Evolutionary conservation across 1,284 basidiomycete genomes (phyloP).

Genomic region (Ganoderma sp.): DNA sequence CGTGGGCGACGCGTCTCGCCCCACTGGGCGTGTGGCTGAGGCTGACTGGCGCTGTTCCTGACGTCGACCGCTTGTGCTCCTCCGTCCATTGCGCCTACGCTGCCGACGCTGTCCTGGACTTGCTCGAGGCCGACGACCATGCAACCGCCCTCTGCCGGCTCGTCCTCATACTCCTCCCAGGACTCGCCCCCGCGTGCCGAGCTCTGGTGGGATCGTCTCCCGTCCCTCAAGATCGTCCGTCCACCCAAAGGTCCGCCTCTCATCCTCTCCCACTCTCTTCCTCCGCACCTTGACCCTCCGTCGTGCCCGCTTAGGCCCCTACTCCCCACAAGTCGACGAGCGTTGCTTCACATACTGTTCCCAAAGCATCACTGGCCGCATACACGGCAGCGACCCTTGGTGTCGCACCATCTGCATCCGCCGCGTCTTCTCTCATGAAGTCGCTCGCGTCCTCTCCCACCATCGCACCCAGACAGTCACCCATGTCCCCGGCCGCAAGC

Average conservation of each 20-base stretch:
- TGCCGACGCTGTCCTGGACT: not conserved
- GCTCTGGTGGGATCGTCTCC: constrained; percentile 36
- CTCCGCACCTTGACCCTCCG: constrained; percentile 51
- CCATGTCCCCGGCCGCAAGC: constrained; percentile 20
- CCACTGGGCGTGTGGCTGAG: too few relatives aligned
- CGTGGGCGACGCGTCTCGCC: not conserved
- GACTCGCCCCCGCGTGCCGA: constrained; percentile 25
- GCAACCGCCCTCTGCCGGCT: constrained; percentile 13
- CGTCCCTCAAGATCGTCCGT: constrained; percentile 38
- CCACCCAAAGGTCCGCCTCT: constrained; percentile 35
- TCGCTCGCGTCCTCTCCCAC: constrained; percentile 58
- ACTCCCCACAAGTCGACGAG: constrained; percentile 67
- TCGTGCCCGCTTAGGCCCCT: constrained; percentile 49
- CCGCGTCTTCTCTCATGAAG: constrained; percentile 74
- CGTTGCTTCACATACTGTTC: constrained; percentile 77
- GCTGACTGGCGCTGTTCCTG: too few relatives aligned
- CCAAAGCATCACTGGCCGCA: constrained; percentile 65
- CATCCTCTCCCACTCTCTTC: constrained; percentile 6
- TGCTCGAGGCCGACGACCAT: not conserved
- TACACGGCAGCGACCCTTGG: constrained; percentile 58
- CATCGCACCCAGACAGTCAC: constrained; percentile 30
- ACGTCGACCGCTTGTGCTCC: too few relatives aligned
- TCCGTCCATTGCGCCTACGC: not conserved
- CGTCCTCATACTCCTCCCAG: constrained; percentile 25
- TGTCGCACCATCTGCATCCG: constrained; percentile 76